phyloP scores from a whole-genome alignment of 2,329 filamentous ascomycete genomes.

The Verticillium albo-atrum region DNA sequence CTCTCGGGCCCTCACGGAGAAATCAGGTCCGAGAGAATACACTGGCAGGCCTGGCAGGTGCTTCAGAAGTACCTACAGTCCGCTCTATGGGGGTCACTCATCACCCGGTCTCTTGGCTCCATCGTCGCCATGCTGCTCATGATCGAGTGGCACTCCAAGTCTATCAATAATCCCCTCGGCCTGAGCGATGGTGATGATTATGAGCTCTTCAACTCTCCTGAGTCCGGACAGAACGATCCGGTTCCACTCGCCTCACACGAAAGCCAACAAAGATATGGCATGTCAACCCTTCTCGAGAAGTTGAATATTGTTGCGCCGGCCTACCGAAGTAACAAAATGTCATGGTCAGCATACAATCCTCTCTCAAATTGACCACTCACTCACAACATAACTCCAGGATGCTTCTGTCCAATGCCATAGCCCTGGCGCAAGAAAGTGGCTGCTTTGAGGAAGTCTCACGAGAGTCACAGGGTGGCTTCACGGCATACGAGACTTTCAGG shows the following conservation, averaged over 20 bases:
- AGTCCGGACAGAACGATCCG: not conserved
- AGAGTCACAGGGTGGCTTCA: not conserved
- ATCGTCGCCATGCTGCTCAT: not conserved
- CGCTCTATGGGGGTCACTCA: not conserved
- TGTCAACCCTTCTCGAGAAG: not conserved
- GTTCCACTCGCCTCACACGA: not conserved
- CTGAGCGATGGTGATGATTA: not conserved
- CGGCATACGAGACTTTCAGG: not conserved
- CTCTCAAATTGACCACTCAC: not conserved
- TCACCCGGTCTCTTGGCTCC: not conserved
- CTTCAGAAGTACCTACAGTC: not conserved
- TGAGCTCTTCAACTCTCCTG: not conserved
- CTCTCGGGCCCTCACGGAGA: not conserved
- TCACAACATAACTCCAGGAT: not conserved
- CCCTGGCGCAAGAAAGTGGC: not conserved
- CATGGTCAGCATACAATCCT: not conserved
- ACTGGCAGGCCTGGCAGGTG: not conserved
- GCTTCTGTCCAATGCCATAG: not conserved
- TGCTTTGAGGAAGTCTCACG: not conserved
- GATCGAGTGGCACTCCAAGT: constrained; percentile 1
- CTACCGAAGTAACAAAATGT: not conserved
- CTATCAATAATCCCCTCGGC: not conserved
- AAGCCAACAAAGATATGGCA: not conserved
- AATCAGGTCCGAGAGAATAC: not conserved
- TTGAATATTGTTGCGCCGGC: not conserved